Base-by-base conservation (phyloP, 2,329 filamentous ascomycete species). In the Beauveria medogensis region DNA sequence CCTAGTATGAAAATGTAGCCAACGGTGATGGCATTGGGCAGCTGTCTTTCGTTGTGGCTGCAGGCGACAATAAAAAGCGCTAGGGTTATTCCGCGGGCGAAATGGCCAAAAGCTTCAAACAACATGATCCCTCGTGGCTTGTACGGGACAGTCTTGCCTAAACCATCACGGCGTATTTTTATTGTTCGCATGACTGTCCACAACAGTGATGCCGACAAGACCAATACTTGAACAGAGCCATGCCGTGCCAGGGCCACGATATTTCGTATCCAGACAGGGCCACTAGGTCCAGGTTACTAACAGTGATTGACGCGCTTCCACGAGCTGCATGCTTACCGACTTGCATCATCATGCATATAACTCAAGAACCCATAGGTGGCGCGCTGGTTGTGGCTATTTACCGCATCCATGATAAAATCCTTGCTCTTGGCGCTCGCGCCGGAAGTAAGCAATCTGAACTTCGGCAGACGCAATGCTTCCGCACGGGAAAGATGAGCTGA, bases 1-100 rank as follows among this genome's bases (percentile, higher is more conserved):
- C 79, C 79, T 3, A 81, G 65, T 34, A 75, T n/a, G 51, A 81
- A 76, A 37, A 73, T 71, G 64, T 80, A 80, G 52, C 68, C 70
- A n/a, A 75, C 64, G 5, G 71, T 67, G 30, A 70, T 59, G 16
- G 73, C 69, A 65, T 78, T 74, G 47, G 75, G 67, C 66, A 72
- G 70, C 59, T 74, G 73, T 28, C 26, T 51, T 12, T 12, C 24
- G 2, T 41, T 16, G 26, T 28, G 59, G 24, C 59, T 43, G 16
- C 34, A 18, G 1, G 53, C 59, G 30, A 56, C 22, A 7, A 56
- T 8, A 16, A 61, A 61, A 9, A 61, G 46, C 8, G 52, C 37
- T 1, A 61, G 26, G 4, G 52, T 56, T 12, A 44, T 2, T 8
- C 34, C 59, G 16, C 59, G 59, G n/a, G 52, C 26, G 22, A 55